phyloP scores from a whole-genome alignment of 176 grass and related monocot species.

The Oryza coarctata region DNA sequence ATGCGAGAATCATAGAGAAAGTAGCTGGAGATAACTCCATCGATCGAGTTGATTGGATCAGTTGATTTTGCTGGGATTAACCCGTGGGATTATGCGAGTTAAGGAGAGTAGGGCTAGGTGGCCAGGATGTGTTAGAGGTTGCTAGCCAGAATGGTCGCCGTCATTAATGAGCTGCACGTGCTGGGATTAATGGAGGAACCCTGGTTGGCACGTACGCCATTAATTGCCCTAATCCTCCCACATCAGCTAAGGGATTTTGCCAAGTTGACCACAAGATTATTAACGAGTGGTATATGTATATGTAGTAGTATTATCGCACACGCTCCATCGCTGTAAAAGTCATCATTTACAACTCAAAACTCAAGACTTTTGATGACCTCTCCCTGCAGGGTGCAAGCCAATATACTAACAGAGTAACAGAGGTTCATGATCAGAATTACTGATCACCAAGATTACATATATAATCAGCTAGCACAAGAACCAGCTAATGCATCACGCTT shows the following conservation, averaged over 20 bases:
- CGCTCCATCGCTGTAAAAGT: not conserved
- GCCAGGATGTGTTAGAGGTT: not conserved
- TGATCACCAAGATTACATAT: not conserved
- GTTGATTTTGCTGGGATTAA: not conserved
- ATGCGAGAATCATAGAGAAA: not conserved
- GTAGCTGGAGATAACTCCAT: not conserved
- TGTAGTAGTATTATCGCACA: not conserved
- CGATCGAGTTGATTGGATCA: not conserved
- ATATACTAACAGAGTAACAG: not conserved
- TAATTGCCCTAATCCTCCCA: conserved; percentile 34
- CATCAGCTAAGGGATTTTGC: not conserved
- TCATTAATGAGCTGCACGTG: conserved; percentile 53
- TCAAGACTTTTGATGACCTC: not conserved
- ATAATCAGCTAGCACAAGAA: not conserved
- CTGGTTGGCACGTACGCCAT: conserved; percentile 29
- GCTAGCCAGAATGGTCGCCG: not conserved
- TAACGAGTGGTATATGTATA: too few relatives aligned
- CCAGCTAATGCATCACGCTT: not conserved
- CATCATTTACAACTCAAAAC: not conserved
- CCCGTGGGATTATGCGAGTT: not conserved
- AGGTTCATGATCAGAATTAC: not conserved
- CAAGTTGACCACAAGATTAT: conserved; percentile 9
- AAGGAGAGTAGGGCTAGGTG: not conserved
- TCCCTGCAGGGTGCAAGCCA: not conserved
- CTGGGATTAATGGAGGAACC: conserved; percentile 3